phyloP scores from a whole-genome alignment of 2,329 filamentous ascomycete genomes.

The Colletotrichum lindemuthianum region DNA sequence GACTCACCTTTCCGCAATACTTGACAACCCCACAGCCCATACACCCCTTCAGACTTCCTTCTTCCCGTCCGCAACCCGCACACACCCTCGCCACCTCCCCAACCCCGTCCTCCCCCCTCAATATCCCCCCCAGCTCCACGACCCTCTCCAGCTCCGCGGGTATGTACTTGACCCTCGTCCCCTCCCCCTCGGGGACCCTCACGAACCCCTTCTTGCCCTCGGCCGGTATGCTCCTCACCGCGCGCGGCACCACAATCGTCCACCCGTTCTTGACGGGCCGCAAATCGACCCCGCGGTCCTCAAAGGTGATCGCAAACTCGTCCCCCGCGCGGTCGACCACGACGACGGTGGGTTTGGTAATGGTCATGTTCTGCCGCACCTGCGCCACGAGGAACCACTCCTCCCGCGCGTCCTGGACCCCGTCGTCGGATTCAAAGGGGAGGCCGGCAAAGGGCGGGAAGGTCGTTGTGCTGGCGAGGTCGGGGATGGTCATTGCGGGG shows the following conservation, averaged over 20 bases:
- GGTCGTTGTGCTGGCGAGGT: slow-evolving; percentile 44
- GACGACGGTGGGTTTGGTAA: slow-evolving; percentile 60
- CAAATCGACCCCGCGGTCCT: slow-evolving; percentile 49
- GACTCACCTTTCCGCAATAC: slow-evolving; percentile 58
- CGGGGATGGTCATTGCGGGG: slow-evolving; percentile 39
- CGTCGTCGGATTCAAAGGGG: slow-evolving; percentile 37
- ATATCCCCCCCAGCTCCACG: slow-evolving; percentile 40
- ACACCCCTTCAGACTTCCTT: slow-evolving; percentile 49
- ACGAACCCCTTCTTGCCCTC: slow-evolving; percentile 53
- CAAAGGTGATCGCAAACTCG: slow-evolving; percentile 58
- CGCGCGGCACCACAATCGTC: slow-evolving; percentile 51
- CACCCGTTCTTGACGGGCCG: slow-evolving; percentile 52
- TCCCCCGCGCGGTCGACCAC: slow-evolving; percentile 50
- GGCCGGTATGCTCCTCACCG: slow-evolving; percentile 46
- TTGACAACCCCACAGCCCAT: slow-evolving; percentile 54
- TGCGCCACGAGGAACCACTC: slow-evolving; percentile 54
- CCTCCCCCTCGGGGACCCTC: slow-evolving; percentile 45
- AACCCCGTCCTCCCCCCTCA: slow-evolving; percentile 36
- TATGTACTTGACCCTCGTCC: slow-evolving; percentile 47
- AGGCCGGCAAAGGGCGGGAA: slow-evolving; percentile 49
- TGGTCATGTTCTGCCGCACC: slow-evolving; percentile 58
- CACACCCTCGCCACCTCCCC: slow-evolving; percentile 37
- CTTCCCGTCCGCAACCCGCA: slow-evolving; percentile 43
- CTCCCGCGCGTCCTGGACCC: slow-evolving; percentile 33
- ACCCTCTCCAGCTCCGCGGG: slow-evolving; percentile 45